Percentiles rank a stretch among this genome's conserved stretches.
These are phyloP conservation scores for Trichoderma oligosporum DNA, from an alignment of 2,329 filamentous ascomycete species.

Conservation along the genomic window DNA sequence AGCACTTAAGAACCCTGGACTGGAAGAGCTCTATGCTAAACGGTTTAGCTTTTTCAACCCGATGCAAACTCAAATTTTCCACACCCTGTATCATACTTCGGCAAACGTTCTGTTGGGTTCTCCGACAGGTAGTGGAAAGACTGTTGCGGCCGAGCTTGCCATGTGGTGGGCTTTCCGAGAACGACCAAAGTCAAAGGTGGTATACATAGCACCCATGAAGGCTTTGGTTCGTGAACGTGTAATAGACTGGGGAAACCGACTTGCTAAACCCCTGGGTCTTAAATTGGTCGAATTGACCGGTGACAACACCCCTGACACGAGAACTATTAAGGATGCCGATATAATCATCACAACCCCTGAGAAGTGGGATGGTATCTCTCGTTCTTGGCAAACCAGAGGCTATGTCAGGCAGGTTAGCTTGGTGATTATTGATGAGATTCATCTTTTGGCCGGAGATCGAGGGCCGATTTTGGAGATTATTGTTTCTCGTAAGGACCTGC, in stretches of 20 bases:
- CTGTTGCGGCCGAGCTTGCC: slow-evolving; percentile 88
- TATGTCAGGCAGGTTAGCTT: slow-evolving; percentile 93
- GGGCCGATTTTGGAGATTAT: slow-evolving; percentile 98
- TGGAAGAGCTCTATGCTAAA: slow-evolving; percentile 85
- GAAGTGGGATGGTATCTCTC: slow-evolving; percentile 99
- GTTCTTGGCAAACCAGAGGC: slow-evolving; percentile 96
- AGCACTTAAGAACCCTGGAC: slow-evolving; percentile 77
- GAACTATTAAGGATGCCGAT: slow-evolving; percentile 91
- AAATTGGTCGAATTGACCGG: slow-evolving; percentile 92
- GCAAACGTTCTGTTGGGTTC: slow-evolving; percentile 93
- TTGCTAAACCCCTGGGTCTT: slow-evolving; percentile 78
- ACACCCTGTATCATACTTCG: slow-evolving; percentile 87
- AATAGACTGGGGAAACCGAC: slow-evolving; percentile 83
- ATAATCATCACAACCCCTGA: slow-evolving; percentile 99
- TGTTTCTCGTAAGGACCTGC: slow-evolving; percentile 54
- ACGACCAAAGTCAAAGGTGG: slow-evolving; percentile 90
- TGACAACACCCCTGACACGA: slow-evolving; percentile 96
- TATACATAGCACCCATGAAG: slow-evolving; percentile 99
- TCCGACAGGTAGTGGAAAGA: slow-evolving; percentile 96
- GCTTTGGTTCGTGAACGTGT: slow-evolving; percentile 94
- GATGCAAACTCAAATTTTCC: slow-evolving; percentile 99
- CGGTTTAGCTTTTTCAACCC: slow-evolving; percentile 97
- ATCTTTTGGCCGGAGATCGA: slow-evolving; percentile 91
- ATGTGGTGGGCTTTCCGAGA: slow-evolving; percentile 99
- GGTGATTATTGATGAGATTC: slow-evolving; percentile 98